Conservation (phyloP, 2,329 filamentous ascomycete genomes). For the Pseudocercospora macadamiae region DNA sequence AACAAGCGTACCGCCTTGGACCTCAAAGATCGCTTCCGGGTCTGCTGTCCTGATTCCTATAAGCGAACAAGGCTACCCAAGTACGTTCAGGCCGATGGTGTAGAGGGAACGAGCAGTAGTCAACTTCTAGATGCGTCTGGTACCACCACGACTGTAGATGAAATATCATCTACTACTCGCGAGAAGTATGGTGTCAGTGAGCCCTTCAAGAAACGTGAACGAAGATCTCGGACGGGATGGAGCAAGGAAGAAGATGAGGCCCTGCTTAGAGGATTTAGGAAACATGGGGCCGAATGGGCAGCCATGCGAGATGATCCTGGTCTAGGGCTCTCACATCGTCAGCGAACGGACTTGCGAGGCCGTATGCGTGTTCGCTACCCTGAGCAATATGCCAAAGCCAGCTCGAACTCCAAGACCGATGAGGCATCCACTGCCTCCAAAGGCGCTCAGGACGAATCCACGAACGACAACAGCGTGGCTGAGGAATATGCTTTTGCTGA, state of each 20-base stretch:
- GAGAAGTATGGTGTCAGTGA: conserved; percentile 52
- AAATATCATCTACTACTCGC: conserved; percentile 37
- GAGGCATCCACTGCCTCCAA: not conserved
- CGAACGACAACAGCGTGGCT: not conserved
- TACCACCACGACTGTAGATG: not conserved
- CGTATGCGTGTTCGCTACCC: conserved; percentile 64
- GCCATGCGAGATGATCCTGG: conserved; percentile 59
- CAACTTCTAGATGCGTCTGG: too few relatives aligned
- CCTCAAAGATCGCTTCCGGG: conserved; percentile 60
- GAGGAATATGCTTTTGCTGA: not conserved
- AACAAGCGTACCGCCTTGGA: conserved; percentile 63
- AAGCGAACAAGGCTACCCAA: conserved; percentile 11
- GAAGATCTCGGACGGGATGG: conserved; percentile 60
- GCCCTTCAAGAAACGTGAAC: conserved; percentile 52
- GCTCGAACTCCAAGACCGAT: conserved; percentile 20
- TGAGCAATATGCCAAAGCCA: conserved; percentile 57
- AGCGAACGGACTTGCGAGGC: conserved; percentile 63
- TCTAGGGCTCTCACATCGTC: conserved; percentile 55
- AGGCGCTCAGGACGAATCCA: not conserved
- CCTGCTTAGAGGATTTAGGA: conserved; percentile 60
- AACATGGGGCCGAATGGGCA: conserved; percentile 64
- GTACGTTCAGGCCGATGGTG: not conserved
- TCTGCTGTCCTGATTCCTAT: conserved; percentile 35
- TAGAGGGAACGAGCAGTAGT: not conserved
- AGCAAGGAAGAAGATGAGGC: conserved; percentile 61